These are phyloP conservation scores for Tylopilus rubrobrunneus DNA, from an alignment of 768 basidiomycete genomes.

Conservation along the genomic window DNA sequence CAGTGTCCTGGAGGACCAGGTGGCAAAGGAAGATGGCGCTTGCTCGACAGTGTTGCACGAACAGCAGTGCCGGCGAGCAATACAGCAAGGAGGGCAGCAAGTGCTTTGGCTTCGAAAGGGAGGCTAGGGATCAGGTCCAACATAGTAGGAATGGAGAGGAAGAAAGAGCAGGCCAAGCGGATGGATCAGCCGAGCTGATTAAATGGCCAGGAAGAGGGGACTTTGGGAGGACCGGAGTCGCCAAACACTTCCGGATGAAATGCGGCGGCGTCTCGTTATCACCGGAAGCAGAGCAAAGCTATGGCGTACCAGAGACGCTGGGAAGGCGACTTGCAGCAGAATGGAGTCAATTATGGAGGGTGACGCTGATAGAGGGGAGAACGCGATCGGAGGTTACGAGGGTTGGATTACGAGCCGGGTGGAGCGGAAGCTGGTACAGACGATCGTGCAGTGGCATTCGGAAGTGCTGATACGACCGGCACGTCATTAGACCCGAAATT, in stretches of 20 bases:
- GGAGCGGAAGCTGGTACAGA: neutral
- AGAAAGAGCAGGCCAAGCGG: neutral
- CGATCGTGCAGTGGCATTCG: no score
- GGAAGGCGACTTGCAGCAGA: neutral
- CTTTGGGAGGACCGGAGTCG: neutral
- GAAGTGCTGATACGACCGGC: neutral
- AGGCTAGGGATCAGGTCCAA: conserved; percentile 4
- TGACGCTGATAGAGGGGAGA: neutral
- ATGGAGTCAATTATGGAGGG: neutral
- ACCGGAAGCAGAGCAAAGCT: neutral
- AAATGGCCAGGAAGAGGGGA: conserved; percentile 12
- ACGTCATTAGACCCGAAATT: neutral
- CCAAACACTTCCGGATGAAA: neutral
- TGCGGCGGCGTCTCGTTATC: neutral
- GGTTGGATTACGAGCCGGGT: neutral
- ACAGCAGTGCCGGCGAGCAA: conserved; percentile 12
- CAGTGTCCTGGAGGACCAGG: conserved; percentile 33
- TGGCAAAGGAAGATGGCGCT: conserved; percentile 23
- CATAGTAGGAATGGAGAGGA: conserved; percentile 3
- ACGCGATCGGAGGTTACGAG: neutral
- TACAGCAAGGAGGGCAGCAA: conserved; percentile 19
- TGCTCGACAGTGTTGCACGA: conserved; percentile 5
- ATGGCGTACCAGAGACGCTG: neutral
- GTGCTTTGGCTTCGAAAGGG: conserved; percentile 10
- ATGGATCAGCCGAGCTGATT: neutral